phyloP scores from a whole-genome alignment of 78 protist species.

The Dictyostelium purpureum region DNA sequence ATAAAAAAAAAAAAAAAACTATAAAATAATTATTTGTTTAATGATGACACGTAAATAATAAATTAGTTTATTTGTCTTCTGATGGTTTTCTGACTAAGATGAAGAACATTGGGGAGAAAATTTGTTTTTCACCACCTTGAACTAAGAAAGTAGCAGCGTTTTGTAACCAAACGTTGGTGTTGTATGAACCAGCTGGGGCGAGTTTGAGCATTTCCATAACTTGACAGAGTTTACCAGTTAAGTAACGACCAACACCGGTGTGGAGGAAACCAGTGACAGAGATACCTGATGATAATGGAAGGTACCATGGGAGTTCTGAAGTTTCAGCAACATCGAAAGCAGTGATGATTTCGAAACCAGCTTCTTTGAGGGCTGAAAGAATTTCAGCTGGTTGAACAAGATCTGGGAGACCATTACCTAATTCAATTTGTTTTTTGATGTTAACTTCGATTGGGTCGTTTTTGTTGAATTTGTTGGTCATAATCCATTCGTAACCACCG shows the following conservation, averaged over 20 bases:
- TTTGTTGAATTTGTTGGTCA: constrained; percentile 88
- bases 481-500: constrained; percentile 91
- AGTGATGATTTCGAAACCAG: constrained; percentile 88
- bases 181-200: constrained; percentile 78
- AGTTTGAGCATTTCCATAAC: constrained; percentile 32
- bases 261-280: constrained; percentile 76
- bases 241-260: constrained; percentile 79
- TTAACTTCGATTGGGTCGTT: constrained; percentile 75
- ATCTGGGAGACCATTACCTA: constrained; percentile 90
- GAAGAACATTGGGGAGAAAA: constrained; percentile 90
- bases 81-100: constrained; percentile 74
- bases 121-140: constrained; percentile 85
- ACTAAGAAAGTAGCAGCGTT: constrained; percentile 87
- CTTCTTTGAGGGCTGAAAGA: constrained; percentile 65
- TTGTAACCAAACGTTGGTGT: constrained; percentile 72
- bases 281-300: constrained; percentile 59
- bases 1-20: no score
- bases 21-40: no score
- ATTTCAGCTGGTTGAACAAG: constrained; percentile 50
- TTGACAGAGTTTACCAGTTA: constrained; percentile 71
- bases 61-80: background rate
- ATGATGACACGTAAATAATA: no score
- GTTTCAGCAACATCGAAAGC: constrained; percentile 60
- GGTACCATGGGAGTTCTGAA: constrained; percentile 80
- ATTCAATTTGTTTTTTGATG: constrained; percentile 89